These are phyloP conservation scores for Artemisia tridentata DNA, from an alignment of 129 eudicot species.

Conservation along the genomic window DNA sequence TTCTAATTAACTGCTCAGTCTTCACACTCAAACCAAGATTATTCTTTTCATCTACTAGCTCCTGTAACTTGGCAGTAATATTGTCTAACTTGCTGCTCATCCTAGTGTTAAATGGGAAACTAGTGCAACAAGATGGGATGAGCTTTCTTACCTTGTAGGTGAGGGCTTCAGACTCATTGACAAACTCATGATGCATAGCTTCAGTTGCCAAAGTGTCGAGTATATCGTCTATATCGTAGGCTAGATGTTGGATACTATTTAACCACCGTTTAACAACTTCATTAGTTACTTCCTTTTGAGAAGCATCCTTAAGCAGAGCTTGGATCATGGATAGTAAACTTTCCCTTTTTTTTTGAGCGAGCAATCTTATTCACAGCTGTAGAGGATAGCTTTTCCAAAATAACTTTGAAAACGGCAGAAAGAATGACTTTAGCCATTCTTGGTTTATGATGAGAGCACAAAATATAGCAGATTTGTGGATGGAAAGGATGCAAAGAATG, in stretches of 20 bases:
- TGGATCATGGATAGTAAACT: background rate
- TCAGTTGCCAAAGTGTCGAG: conserved; percentile 4
- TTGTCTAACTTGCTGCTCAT: background rate
- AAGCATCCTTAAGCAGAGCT: background rate
- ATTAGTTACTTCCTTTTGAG: background rate
- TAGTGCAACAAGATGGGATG: background rate
- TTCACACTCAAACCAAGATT: background rate
- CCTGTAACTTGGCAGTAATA: background rate
- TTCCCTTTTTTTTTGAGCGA: background rate
- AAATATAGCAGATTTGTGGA: too few species aligned
- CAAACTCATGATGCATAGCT: background rate
- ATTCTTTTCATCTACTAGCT: too few species aligned
- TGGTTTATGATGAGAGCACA: too few species aligned
- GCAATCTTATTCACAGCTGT: background rate
- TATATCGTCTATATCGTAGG: background rate
- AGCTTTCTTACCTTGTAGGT: conserved; percentile 6
- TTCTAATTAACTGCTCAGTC: background rate
- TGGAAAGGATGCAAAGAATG: too few species aligned
- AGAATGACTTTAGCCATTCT: conserved; percentile 13
- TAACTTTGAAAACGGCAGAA: background rate
- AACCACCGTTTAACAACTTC: conserved; percentile 3
- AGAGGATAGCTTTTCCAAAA: background rate
- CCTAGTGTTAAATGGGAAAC: background rate
- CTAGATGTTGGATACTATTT: conserved; percentile 6
- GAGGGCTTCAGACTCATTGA: background rate